These are phyloP conservation scores for Mycena chlorophos DNA, from an alignment of 768 basidiomycete genomes.

Conservation along the genomic window DNA sequence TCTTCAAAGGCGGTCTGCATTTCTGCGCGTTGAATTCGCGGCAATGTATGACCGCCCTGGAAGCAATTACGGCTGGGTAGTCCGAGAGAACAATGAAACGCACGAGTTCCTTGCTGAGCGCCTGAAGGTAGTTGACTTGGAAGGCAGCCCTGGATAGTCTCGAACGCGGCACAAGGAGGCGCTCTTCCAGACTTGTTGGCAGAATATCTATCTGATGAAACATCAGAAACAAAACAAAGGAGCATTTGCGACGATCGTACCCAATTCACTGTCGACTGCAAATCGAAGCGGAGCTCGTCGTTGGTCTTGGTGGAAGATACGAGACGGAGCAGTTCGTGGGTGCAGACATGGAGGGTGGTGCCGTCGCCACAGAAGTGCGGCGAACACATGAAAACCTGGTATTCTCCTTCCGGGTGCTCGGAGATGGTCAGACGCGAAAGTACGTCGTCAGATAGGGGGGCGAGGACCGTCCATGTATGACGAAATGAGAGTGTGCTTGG, in stretches of 20 bases:
- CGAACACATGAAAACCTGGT: constrained; percentile 56
- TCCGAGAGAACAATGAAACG: constrained; percentile 10
- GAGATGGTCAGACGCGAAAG: constrained; percentile 51
- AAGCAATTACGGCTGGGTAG: background rate
- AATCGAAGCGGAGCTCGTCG: constrained; percentile 20
- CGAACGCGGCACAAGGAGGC: constrained; percentile 23
- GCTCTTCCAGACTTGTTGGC: constrained; percentile 30
- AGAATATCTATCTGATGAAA: constrained; percentile 21
- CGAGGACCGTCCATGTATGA: constrained; percentile 63
- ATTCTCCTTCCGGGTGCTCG: constrained; percentile 11
- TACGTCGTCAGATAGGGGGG: constrained; percentile 48
- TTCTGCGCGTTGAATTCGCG: constrained; percentile 36
- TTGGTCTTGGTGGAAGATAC: constrained; percentile 32
- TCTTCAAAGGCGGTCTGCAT: constrained; percentile 37
- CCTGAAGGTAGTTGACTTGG: constrained; percentile 48
- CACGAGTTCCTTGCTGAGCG: constrained; percentile 48
- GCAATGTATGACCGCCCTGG: constrained; percentile 60
- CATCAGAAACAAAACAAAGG: background rate
- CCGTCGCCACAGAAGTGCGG: constrained; percentile 72
- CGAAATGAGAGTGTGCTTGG: constrained; percentile 56
- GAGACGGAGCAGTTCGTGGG: constrained; percentile 58
- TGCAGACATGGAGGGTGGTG: constrained; percentile 62
- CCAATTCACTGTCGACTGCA: constrained; percentile 25
- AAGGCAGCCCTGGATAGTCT: constrained; percentile 38
- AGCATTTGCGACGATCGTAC: constrained; percentile 9